Evolutionary conservation across 805 yeast genomes (phyloP), one percentile per base, ranked within the genome.

Genomic region (Grigorovia jiainica): DNA sequence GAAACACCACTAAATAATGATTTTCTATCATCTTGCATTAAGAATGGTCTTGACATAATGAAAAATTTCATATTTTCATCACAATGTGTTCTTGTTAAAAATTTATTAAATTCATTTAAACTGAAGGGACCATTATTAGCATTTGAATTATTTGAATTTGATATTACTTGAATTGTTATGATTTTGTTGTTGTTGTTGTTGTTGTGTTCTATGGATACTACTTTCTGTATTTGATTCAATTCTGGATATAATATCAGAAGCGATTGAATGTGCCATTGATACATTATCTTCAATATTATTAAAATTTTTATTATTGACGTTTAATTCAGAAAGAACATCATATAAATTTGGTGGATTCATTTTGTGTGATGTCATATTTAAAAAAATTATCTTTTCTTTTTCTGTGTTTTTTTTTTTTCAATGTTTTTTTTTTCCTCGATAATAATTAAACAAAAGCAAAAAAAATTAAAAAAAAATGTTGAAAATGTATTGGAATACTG

Each of bases 1-100:
- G 40, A 38, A 1, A 15, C 10, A 8, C 11, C 19, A 21, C 27
- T 29, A 9, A 25, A 30, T 8, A 32, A 13, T 5, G 35, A 30
- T 24, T 29, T 21, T n/a, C 13, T 41, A 23, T 41, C 41, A n/a
- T 43, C 41, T 11, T 36, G 24, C 8, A 43, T 18, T 25, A 46
- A 24, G 34, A 43, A 46, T 31, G 42, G 38, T 35, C 41, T 41
- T 24, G 47, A 40, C 44, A 35, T 44, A n/a, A 40, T 42, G 36
- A 57, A 49, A 34, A 61, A 60, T 35, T 49, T 51, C 21, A 57
- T 47, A 42, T 60, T 61, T 48, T 61, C 65, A 13, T 54, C 58
- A 43, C 63, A 60, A 38, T 60, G 64, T 15, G 54, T 46, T 24
- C 44, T 43, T 10, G 39, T 40, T 34, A 58, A 30, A 40, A 52